Percentiles rank a stretch among this genome's conserved stretches.
phyloP scores from a whole-genome alignment of 495 filamentous ascomycete genomes.

The Tetracladium setigerum region DNA sequence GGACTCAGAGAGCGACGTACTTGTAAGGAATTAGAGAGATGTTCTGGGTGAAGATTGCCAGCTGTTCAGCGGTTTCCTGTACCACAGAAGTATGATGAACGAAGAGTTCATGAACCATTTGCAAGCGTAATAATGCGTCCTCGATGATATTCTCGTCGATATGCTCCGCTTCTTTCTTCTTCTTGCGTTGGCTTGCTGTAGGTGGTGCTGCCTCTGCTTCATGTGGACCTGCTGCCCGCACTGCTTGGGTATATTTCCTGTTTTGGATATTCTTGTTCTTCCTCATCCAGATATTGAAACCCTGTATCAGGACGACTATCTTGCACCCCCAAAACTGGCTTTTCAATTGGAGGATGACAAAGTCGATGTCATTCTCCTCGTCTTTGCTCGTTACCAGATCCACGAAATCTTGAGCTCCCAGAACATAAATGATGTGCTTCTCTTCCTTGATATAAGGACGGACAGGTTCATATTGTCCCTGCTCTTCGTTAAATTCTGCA shows the following conservation, averaged over 20 bases:
- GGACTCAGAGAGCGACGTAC: conserved; percentile 15
- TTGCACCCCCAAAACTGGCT: conserved; percentile 42
- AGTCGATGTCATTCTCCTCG: conserved; percentile 43
- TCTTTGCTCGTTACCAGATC: conserved; percentile 42
- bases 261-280: conserved; percentile 64
- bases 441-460: conserved; percentile 50
- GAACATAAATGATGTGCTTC: conserved; percentile 56
- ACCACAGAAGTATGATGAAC: conserved; percentile 62
- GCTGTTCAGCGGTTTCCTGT: conserved; percentile 68
- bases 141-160: conserved; percentile 69
- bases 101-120: conserved; percentile 57
- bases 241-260: conserved; percentile 56
- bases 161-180: conserved; percentile 37
- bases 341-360: conserved; percentile 51
- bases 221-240: conserved; percentile 44
- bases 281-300: conserved; percentile 56
- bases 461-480: conserved; percentile 61
- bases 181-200: conserved; percentile 20
- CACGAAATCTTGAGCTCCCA: conserved; percentile 63
- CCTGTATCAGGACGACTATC: conserved; percentile 73
- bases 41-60: conserved; percentile 72
- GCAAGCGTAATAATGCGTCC: conserved; percentile 63
- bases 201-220: conserved; percentile 18
- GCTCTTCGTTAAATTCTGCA: conserved; percentile 52
- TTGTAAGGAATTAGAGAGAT: conserved; percentile 72